Conservation (phyloP, 2,329 filamentous ascomycete genomes). For the Stagonosporopsis cucurbitacearum region DNA sequence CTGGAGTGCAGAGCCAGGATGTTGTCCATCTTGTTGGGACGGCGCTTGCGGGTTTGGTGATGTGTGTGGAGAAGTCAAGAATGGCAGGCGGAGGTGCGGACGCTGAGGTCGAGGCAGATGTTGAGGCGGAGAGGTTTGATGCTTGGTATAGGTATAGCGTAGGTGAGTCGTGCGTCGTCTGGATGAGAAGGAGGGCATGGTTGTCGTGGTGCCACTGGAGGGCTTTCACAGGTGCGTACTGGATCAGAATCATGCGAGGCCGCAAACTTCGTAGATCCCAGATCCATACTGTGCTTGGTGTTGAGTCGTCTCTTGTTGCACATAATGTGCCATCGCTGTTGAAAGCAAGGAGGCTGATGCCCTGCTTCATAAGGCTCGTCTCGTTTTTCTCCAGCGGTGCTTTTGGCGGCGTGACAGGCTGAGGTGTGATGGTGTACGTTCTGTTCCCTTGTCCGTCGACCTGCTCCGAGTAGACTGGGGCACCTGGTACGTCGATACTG, state of each 20-base stretch:
- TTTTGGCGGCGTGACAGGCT: conserved; percentile 46
- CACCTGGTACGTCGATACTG: conserved; percentile 41
- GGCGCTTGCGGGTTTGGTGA: conserved; percentile 34
- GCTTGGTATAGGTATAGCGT: conserved; percentile 50
- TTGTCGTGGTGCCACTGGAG: conserved; percentile 54
- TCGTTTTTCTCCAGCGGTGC: conserved; percentile 42
- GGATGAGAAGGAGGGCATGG: conserved; percentile 50
- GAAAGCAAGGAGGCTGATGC: conserved; percentile 48
- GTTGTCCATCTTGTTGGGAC: conserved; percentile 30
- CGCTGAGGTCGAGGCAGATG: conserved; percentile 21
- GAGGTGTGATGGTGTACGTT: conserved; percentile 38
- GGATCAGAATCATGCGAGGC: conserved; percentile 52
- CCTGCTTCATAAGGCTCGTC: conserved; percentile 39
- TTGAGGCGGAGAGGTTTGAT: conserved; percentile 20
- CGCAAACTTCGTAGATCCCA: conserved; percentile 52
- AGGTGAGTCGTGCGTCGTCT: conserved; percentile 50
- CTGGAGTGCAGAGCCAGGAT: conserved; percentile 36
- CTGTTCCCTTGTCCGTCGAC: conserved; percentile 40
- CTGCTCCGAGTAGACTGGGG: conserved; percentile 45
- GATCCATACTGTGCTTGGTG: conserved; percentile 56
- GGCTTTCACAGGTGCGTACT: conserved; percentile 53
- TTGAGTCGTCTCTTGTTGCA: conserved; percentile 49
- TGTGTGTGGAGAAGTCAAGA: conserved; percentile 29
- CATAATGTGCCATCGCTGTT: conserved; percentile 47
- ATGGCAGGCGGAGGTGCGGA: conserved; percentile 32